Conservation (phyloP, 164 flowering plant species). For the Brasenia schreberi region DNA sequence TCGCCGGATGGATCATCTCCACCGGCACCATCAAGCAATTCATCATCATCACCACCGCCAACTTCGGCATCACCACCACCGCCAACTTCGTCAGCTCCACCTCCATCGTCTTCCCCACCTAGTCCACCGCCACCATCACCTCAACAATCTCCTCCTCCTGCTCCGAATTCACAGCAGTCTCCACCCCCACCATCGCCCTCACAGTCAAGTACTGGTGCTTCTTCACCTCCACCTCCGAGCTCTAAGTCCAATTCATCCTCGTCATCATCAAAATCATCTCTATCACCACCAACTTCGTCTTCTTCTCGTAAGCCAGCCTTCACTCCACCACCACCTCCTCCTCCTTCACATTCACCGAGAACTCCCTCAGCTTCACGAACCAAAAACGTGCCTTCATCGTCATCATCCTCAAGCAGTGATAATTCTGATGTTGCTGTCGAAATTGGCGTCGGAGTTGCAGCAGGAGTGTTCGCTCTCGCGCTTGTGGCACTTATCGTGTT, state of each 20-base stretch:
- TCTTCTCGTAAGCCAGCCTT: slow-evolving; percentile 6
- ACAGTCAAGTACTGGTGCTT: slow-evolving; percentile 4
- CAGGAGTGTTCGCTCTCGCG: slow-evolving; percentile 25
- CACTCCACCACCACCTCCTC: neutral
- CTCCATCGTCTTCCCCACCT: slow-evolving; percentile 10
- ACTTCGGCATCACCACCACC: slow-evolving; percentile 4
- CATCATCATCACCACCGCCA: slow-evolving; percentile 2
- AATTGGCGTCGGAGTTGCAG: slow-evolving; percentile 26
- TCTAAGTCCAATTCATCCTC: neutral
- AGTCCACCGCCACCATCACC: slow-evolving; percentile 12
- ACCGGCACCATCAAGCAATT: slow-evolving; percentile 3
- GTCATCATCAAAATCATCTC: slow-evolving; percentile 5
- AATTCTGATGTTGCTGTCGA: slow-evolving; percentile 8
- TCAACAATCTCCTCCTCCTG: slow-evolving; percentile 13
- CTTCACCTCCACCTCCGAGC: slow-evolving; percentile 1
- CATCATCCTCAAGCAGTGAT: neutral
- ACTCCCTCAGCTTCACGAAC: slow-evolving; percentile 7
- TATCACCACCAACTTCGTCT: slow-evolving; percentile 2
- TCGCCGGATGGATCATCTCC: slow-evolving; percentile 8
- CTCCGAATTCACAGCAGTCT: slow-evolving; percentile 13
- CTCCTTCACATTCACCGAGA: slow-evolving; percentile 7
- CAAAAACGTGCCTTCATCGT: neutral
- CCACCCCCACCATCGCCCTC: slow-evolving; percentile 9
- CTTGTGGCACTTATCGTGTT: slow-evolving; percentile 15
- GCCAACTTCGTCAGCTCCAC: neutral